Percentiles rank a stretch among this genome's conserved stretches.
Evolutionary conservation across 2,329 filamentous ascomycete species (phyloP).

Genomic region (Alternaria sp.): DNA sequence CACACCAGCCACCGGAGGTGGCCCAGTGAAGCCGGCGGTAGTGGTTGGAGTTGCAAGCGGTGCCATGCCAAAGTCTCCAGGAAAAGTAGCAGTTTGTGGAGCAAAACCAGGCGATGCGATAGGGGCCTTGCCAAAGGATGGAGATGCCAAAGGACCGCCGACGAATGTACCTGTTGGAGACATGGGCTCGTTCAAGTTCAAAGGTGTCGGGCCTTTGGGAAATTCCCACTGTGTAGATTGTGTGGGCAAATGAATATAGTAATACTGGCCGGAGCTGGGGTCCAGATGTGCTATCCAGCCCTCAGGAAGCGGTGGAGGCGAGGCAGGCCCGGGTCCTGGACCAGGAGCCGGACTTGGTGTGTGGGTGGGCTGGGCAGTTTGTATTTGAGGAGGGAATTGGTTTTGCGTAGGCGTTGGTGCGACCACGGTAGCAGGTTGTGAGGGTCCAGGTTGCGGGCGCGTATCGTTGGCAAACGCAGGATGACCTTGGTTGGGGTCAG

Average conservation of each 20-base stretch:
- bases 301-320: slow-evolving; percentile 91
- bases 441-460: slow-evolving; percentile 59
- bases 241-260: slow-evolving; percentile 95
- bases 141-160: slow-evolving; percentile 51
- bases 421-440: slow-evolving; percentile 47
- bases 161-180: slow-evolving; percentile 73
- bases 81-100: slow-evolving; percentile 82
- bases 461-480: slow-evolving; percentile 91
- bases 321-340: slow-evolving; percentile 73
- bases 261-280: slow-evolving; percentile 95
- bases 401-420: slow-evolving; percentile 43
- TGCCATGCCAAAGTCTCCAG: slow-evolving; percentile 84
- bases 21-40: slow-evolving; percentile 86
- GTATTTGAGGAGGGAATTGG: slow-evolving; percentile 34
- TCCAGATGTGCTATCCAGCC: slow-evolving; percentile 98
- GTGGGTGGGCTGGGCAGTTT: slow-evolving; percentile 34
- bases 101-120: slow-evolving; percentile 83
- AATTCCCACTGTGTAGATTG: slow-evolving; percentile 99
- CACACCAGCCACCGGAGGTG: slow-evolving; percentile 86
- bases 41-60: slow-evolving; percentile 76
- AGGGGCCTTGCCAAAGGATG: slow-evolving; percentile 64
- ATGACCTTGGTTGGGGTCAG: slow-evolving; percentile 67
- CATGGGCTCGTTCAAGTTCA: slow-evolving; percentile 84
- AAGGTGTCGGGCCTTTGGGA: slow-evolving; percentile 90
- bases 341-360: slow-evolving; percentile 60